Evolutionary conservation across 2,329 filamentous ascomycete species (phyloP).

Genomic region (Curvularia verruculosa): DNA sequence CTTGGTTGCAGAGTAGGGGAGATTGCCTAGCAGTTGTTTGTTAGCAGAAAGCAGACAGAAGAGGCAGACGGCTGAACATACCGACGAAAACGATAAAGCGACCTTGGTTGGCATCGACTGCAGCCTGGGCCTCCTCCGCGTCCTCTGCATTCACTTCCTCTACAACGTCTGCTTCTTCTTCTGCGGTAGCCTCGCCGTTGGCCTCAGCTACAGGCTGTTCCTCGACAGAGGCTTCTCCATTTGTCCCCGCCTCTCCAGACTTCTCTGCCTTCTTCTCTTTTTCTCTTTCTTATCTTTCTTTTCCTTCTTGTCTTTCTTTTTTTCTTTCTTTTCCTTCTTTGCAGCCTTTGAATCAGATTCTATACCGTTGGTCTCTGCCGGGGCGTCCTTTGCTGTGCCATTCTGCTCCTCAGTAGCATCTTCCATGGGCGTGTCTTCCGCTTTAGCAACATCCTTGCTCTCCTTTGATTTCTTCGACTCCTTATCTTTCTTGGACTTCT

Average conservation of each 20-base stretch:
- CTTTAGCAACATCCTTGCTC: slow-evolving; percentile 12
- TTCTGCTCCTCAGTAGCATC: slow-evolving; percentile 17
- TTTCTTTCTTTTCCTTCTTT: slow-evolving; percentile 32
- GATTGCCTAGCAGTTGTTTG: slow-evolving; percentile 67
- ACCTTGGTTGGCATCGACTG: slow-evolving; percentile 46
- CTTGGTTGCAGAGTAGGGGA: slow-evolving; percentile 81
- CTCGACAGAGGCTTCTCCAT: slow-evolving; percentile 15
- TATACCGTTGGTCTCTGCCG: slow-evolving; percentile 17
- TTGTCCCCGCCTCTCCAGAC: slow-evolving; percentile 20
- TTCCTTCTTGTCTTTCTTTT: slow-evolving; percentile 37
- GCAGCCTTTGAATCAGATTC: slow-evolving; percentile 26
- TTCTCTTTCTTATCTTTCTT: slow-evolving; percentile 38
- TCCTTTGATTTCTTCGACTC: slow-evolving; percentile 31
- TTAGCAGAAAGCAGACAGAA: slow-evolving; percentile 2
- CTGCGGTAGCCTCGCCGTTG: slow-evolving; percentile 21
- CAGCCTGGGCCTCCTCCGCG: slow-evolving; percentile 19
- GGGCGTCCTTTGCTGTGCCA: slow-evolving; percentile 17
- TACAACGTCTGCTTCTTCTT: slow-evolving; percentile 24
- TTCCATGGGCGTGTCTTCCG: slow-evolving; percentile 18
- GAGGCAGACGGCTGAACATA: slow-evolving; percentile 39
- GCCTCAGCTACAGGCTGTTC: slow-evolving; percentile 15
- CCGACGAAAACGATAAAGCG: slow-evolving; percentile 82
- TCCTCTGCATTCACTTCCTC: slow-evolving; percentile 23
- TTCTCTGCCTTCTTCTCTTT: slow-evolving; percentile 35
- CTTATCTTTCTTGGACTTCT: slow-evolving; percentile 35